phyloP scores from a whole-genome alignment of 371 early-diverging fungal species.

The Apophysomyces sp. region DNA sequence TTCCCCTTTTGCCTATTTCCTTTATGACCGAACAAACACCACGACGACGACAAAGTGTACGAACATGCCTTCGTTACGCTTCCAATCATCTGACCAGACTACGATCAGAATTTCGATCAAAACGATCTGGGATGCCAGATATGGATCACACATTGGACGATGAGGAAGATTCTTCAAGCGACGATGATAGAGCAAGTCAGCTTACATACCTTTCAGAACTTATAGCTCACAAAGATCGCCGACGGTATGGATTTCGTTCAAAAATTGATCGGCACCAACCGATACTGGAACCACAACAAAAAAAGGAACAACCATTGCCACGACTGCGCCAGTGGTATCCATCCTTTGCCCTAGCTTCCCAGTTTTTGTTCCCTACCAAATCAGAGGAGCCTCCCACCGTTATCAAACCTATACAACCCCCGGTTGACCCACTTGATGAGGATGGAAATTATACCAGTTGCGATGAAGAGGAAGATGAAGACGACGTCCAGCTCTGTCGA shows the following conservation, averaged over 20 bases:
- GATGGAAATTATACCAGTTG: not conserved
- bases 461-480: conserved; percentile 4
- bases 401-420: not conserved
- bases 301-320: not conserved
- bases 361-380: not conserved
- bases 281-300: not conserved
- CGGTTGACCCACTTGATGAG: not conserved
- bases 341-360: not conserved
- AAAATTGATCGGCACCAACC: not conserved
- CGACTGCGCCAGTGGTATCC: not conserved
- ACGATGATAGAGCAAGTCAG: conserved; percentile 11
- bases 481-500: not conserved
- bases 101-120: not conserved
- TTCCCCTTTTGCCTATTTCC: not conserved
- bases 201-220: conserved; percentile 12
- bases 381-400: not conserved
- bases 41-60: not conserved
- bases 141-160: not conserved
- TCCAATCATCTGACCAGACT: not conserved
- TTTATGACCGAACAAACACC: not conserved
- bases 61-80: not conserved
- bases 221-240: not conserved
- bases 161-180: conserved; percentile 1
- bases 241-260: not conserved
- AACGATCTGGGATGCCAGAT: not conserved